These are phyloP conservation scores for Hibiscus syriacus DNA, from an alignment of 345 rosid species.

Conservation along the genomic window DNA sequence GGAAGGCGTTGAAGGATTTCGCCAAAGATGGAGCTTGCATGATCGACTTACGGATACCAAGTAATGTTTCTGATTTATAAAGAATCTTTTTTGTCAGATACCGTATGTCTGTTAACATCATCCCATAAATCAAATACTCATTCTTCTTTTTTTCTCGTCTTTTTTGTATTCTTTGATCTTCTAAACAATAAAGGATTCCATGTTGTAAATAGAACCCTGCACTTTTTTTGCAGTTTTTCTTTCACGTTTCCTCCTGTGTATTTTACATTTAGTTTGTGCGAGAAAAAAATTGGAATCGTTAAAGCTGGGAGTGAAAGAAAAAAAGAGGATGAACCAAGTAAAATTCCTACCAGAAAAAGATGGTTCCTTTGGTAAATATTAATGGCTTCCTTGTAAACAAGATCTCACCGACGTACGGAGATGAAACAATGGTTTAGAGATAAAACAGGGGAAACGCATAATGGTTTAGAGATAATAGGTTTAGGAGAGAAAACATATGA, in stretches of 20 bases:
- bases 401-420: too few relatives aligned
- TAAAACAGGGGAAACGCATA: too few relatives aligned
- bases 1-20: slow-evolving; percentile 88
- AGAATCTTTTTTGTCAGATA: not conserved
- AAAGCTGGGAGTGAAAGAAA: slow-evolving; percentile 64
- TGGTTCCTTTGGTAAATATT: slow-evolving; percentile 71
- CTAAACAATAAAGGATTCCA: not conserved
- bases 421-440: too few relatives aligned
- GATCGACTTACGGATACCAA: slow-evolving; percentile 80
- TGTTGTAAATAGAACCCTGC: too few relatives aligned
- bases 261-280: slow-evolving; percentile 17
- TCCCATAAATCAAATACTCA: too few relatives aligned
- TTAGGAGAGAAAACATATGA: too few relatives aligned
- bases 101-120: too few relatives aligned
- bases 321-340: slow-evolving; percentile 34
- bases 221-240: not conserved
- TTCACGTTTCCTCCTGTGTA: not conserved
- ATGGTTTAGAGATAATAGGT: too few relatives aligned
- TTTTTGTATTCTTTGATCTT: too few relatives aligned
- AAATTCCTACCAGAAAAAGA: slow-evolving; percentile 31
- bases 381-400: not conserved
- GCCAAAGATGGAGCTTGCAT: slow-evolving; percentile 91
- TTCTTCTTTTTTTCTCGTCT: too few relatives aligned
- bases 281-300: slow-evolving; percentile 63
- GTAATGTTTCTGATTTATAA: slow-evolving; percentile 28